Evolutionary conservation across 208 protist species (phyloP).

Genomic region (Trypanosoma avium): DNA sequence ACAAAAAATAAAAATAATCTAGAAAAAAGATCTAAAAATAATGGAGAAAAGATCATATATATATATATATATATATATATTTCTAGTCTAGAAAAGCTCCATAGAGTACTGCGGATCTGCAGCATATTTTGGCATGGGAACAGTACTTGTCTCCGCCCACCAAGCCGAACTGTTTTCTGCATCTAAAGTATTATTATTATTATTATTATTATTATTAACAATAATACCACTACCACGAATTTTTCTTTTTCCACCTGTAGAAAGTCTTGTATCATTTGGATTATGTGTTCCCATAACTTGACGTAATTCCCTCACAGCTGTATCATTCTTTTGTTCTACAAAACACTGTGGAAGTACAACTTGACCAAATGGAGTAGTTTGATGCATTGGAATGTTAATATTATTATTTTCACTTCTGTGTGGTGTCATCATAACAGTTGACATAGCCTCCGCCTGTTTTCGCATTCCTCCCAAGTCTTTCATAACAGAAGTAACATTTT

Average conservation of each 20-base stretch:
- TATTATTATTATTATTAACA: slow-evolving; percentile 31
- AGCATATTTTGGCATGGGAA: slow-evolving; percentile 78
- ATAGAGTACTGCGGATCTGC: slow-evolving; percentile 90
- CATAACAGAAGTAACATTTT: slow-evolving; percentile 38
- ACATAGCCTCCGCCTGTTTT: slow-evolving; percentile 10
- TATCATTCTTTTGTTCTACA: slow-evolving; percentile 89
- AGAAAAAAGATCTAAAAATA: slow-evolving; percentile 1
- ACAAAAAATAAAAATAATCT: background rate
- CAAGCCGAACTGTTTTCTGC: slow-evolving; percentile 39
- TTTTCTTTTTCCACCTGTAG: slow-evolving; percentile 32
- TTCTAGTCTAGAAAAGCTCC: slow-evolving; percentile 75
- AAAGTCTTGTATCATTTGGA: slow-evolving; percentile 60
- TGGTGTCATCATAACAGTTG: slow-evolving; percentile 8
- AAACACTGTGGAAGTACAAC: slow-evolving; percentile 80
- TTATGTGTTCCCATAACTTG: slow-evolving; percentile 81
- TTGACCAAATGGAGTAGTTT: slow-evolving; percentile 74
- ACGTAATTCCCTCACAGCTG: slow-evolving; percentile 79
- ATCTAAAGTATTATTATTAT: too few species aligned
- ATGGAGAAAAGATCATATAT: background rate
- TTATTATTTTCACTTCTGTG: slow-evolving; percentile 21
- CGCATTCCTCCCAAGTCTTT: slow-evolving; percentile 54
- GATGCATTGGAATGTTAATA: slow-evolving; percentile 4
- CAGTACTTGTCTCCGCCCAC: slow-evolving; percentile 85
- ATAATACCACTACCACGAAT: slow-evolving; percentile 34
- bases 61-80: slow-evolving; percentile 3